Evolutionary conservation across 768 basidiomycete species (phyloP).

Genomic region (Tephrocybe sp.): DNA sequence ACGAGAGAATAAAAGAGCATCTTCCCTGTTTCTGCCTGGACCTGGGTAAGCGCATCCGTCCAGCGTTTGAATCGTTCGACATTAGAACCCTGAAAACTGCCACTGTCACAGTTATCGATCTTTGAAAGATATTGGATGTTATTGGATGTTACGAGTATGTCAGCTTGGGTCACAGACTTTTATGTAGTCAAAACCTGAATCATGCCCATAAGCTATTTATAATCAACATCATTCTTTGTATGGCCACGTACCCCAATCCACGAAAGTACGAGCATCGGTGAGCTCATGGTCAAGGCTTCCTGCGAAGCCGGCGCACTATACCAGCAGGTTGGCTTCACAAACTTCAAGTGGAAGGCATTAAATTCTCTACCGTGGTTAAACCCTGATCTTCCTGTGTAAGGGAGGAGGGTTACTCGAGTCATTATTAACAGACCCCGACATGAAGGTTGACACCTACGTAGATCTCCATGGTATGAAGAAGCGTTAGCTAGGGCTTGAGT

Average conservation of each 20-base stretch:
- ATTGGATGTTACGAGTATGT: no score
- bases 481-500: no score
- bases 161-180: no score
- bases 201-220: no score
- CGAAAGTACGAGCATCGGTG: constrained; percentile 25
- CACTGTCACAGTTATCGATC: constrained; percentile 21
- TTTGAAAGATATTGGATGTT: background rate
- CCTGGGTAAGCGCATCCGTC: constrained; percentile 24
- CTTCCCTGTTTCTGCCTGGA: constrained; percentile 22
- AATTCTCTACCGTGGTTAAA: constrained; percentile 18
- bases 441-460: no score
- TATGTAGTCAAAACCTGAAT: no score
- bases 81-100: constrained; percentile 21
- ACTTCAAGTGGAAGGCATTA: background rate
- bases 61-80: constrained; percentile 24
- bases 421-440: no score
- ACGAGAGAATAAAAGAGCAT: constrained; percentile 26
- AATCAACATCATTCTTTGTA: background rate
- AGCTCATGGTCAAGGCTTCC: constrained; percentile 26
- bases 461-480: no score
- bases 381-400: constrained; percentile 23
- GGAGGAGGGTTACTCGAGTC: no score
- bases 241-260: constrained; percentile 19
- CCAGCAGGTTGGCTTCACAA: background rate
- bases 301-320: constrained; percentile 23